These are phyloP conservation scores for Metarhizium humberi DNA, from an alignment of 2,329 filamentous ascomycete genomes.

Conservation along the genomic window DNA sequence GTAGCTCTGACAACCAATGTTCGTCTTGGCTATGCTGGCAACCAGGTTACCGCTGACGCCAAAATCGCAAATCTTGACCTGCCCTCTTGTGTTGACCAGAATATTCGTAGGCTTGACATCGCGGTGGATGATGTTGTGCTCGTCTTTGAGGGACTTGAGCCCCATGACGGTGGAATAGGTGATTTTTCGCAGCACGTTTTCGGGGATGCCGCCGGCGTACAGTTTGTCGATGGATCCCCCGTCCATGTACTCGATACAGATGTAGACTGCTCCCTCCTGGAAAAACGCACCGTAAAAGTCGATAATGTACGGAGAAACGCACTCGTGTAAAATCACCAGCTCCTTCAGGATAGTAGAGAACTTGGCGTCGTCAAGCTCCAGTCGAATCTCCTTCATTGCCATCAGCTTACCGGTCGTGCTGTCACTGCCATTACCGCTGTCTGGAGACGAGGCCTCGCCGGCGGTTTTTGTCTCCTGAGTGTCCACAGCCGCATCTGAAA, in stretches of 20 bases:
- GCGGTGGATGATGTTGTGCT: conserved; percentile 97
- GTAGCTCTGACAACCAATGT: conserved; percentile 98
- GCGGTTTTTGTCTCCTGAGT: conserved; percentile 11
- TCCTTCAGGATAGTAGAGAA: conserved; percentile 97
- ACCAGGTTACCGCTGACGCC: conserved; percentile 95
- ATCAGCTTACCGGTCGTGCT: conserved; percentile 69
- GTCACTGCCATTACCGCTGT: conserved; percentile 22
- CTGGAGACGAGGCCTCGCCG: conserved; percentile 13
- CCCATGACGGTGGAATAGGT: conserved; percentile 85
- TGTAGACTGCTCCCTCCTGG: conserved; percentile 97
- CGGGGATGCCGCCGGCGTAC: conserved; percentile 83
- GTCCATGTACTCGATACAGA: conserved; percentile 99
- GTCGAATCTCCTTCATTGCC: conserved; percentile 98
- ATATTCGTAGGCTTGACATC: conserved; percentile 99
- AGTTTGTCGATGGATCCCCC: conserved; percentile 96
- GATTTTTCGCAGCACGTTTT: conserved; percentile 81
- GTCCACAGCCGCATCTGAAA: conserved; percentile 26
- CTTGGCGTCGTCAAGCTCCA: conserved; percentile 94
- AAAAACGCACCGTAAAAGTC: conserved; percentile 99
- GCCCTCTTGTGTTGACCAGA: conserved; percentile 76
- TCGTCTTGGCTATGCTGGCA: conserved; percentile 95
- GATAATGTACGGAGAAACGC: conserved; percentile 91
- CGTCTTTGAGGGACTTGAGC: conserved; percentile 86
- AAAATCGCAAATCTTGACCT: conserved; percentile 98
- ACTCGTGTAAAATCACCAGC: conserved; percentile 89